These are phyloP conservation scores for Poterioochromonas sp. DNA, from an alignment of 352 stramenopile species.

Conservation along the genomic window DNA sequence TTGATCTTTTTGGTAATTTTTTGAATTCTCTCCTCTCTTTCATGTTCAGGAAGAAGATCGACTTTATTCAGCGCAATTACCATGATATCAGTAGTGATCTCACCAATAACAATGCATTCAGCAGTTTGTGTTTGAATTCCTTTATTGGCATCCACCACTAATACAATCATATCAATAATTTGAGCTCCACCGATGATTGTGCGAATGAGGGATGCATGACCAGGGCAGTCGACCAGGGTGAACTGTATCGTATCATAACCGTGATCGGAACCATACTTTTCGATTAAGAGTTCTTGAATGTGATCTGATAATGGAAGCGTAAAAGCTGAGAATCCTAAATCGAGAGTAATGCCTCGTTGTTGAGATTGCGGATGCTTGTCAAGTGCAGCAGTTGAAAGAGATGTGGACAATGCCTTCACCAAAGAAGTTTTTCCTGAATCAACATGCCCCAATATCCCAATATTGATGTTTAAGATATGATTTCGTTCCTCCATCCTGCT, in stretches of 20 bases:
- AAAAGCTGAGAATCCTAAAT: conserved; percentile 96
- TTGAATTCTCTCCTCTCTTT: conserved; percentile 56
- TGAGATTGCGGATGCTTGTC: conserved; percentile 95
- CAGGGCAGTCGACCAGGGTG: conserved; percentile 76
- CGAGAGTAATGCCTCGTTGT: conserved; percentile 91
- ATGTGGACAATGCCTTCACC: conserved; percentile 89
- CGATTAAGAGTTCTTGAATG: too few species aligned
- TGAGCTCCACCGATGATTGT: conserved; percentile 91
- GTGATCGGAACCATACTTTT: not conserved
- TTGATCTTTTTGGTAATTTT: conserved; percentile 61
- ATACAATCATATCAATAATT: conserved; percentile 96
- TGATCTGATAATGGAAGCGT: conserved; percentile 51
- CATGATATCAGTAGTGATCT: conserved; percentile 71
- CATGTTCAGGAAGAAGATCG: conserved; percentile 72
- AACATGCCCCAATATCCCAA: conserved; percentile 95
- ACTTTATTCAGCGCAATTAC: conserved; percentile 96
- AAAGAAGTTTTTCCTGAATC: conserved; percentile 94
- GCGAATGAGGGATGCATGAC: conserved; percentile 93
- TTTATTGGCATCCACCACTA: conserved; percentile 91
- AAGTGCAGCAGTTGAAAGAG: conserved; percentile 89
- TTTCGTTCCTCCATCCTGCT: too few species aligned
- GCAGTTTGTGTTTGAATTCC: conserved; percentile 95
- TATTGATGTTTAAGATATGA: conserved; percentile 84
- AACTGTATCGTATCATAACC: conserved; percentile 66
- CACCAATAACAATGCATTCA: conserved; percentile 90